A percentile compares a stretch with the other conserved stretches of the same genome.
Conservation (phyloP, 768 basidiomycete species). For the Lentinula guzmanii region DNA sequence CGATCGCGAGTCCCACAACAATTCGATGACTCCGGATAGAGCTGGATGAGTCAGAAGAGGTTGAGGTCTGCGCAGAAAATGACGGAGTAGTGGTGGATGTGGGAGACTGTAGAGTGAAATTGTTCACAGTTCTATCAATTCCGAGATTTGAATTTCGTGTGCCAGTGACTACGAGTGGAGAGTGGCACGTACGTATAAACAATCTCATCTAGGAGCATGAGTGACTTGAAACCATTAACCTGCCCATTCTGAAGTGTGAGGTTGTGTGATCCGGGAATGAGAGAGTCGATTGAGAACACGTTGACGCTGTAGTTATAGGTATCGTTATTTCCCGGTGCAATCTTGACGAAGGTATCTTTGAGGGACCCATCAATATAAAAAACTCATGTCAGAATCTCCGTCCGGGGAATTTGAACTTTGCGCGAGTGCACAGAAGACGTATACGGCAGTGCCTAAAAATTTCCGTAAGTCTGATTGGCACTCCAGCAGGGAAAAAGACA, state of each 20-base stretch:
- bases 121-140: neutral
- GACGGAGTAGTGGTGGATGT: neutral
- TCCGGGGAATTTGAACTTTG: constrained; percentile 15
- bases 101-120: neutral
- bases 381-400: constrained; percentile 26
- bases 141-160: neutral
- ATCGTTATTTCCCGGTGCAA: constrained; percentile 10
- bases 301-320: constrained; percentile 26
- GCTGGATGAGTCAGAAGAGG: neutral
- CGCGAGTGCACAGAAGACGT: constrained; percentile 33
- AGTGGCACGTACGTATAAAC: constrained; percentile 28
- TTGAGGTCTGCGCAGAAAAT: neutral
- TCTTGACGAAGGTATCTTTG: constrained; percentile 15
- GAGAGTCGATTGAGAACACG: constrained; percentile 24
- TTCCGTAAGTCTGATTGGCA: neutral
- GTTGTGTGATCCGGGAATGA: constrained; percentile 22
- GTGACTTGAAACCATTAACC: constrained; percentile 18
- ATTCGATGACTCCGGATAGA: neutral
- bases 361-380: constrained; percentile 25
- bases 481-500: neutral
- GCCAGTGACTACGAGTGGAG: too few relatives aligned
- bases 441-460: constrained; percentile 36
- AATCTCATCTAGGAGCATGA: constrained; percentile 31
- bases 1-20: neutral
- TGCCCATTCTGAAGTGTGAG: constrained; percentile 28